phyloP scores from a whole-genome alignment of 129 eudicot species.

The Heracleum sosnowskyi region DNA sequence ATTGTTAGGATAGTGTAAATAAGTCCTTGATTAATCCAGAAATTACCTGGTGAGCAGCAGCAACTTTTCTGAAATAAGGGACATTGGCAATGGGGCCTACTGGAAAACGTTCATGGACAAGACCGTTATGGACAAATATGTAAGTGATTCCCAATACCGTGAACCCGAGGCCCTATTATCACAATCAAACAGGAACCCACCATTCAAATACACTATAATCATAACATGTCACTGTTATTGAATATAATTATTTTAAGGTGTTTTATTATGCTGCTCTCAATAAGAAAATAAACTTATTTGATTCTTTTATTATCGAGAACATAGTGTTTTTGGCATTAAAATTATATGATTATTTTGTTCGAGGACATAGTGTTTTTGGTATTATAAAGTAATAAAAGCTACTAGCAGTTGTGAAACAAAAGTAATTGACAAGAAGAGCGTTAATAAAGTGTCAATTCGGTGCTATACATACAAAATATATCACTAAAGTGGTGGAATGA shows the following conservation, averaged over 20 bases:
- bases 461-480: background rate
- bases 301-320: background rate
- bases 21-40: background rate
- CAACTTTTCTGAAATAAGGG: constrained; percentile 87
- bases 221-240: background rate
- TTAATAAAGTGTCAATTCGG: constrained; percentile 11
- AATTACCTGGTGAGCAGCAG: constrained; percentile 95
- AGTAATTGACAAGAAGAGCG: background rate
- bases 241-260: background rate
- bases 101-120: constrained; percentile 91
- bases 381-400: background rate
- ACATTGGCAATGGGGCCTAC: constrained; percentile 95
- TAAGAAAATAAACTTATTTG: background rate
- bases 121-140: constrained; percentile 99
- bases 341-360: background rate
- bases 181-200: background rate
- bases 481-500: background rate
- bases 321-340: background rate
- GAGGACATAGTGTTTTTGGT: background rate
- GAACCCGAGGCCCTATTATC: constrained; percentile 81
- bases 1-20: background rate
- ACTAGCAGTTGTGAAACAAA: background rate
- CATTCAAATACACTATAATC: background rate
- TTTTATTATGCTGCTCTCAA: background rate
- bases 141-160: constrained; percentile 97